A percentile compares a stretch with the other conserved stretches of the same genome.
Conservation (phyloP, 441 rosid genomes). For the Manihot esculenta region DNA sequence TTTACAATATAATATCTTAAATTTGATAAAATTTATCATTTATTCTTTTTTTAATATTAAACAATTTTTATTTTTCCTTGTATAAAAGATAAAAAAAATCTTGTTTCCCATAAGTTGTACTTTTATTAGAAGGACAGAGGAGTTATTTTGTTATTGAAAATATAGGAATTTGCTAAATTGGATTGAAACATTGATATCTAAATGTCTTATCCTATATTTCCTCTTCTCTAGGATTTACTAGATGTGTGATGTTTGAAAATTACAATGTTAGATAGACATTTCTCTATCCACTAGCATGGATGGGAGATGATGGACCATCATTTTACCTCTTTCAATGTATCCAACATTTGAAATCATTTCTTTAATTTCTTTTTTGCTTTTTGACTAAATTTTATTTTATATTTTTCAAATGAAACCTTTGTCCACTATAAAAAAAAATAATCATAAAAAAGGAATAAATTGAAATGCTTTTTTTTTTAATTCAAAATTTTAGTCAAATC, state of each 20-base stretch:
- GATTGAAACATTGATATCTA: background rate
- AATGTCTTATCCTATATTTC: background rate
- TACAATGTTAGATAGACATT: too few relatives aligned
- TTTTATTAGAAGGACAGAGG: background rate
- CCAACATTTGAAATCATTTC: background rate
- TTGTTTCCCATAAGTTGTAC: background rate
- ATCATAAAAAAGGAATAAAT: too few relatives aligned
- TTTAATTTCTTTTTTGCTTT: background rate
- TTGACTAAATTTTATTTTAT: too few relatives aligned
- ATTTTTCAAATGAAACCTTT: too few relatives aligned
- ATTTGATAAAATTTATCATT: too few relatives aligned
- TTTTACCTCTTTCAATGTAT: slow-evolving; percentile 17
- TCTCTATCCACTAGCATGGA: slow-evolving; percentile 2
- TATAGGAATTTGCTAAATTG: background rate
- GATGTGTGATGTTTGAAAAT: background rate
- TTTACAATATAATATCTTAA: too few relatives aligned
- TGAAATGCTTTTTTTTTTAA: too few relatives aligned
- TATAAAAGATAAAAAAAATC: background rate
- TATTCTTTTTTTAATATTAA: too few relatives aligned
- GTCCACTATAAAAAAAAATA: too few relatives aligned
- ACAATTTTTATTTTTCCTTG: too few relatives aligned
- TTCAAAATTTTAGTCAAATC: too few relatives aligned
- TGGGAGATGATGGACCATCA: background rate
- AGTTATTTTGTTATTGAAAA: background rate
- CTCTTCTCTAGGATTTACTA: background rate